These are phyloP conservation scores for Thielaviopsis populi DNA, from an alignment of 2,329 filamentous ascomycete genomes.

Conservation along the genomic window DNA sequence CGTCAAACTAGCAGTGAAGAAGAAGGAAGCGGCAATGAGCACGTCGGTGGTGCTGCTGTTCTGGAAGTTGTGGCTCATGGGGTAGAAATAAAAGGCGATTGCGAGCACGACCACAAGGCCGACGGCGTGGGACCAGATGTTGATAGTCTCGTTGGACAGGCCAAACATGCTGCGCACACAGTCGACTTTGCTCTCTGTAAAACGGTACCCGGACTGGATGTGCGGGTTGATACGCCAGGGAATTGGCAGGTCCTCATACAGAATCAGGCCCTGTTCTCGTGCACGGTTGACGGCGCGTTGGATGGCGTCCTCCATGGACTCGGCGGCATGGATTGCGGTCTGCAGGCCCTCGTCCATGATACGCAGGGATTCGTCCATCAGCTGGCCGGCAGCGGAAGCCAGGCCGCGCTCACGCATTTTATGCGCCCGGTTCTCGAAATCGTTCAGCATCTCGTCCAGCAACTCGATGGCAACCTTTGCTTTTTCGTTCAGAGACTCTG, in stretches of 20 bases:
- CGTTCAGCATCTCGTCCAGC: constrained; percentile 69
- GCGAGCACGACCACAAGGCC: constrained; percentile 78
- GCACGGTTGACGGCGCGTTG: constrained; percentile 62
- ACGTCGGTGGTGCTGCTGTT: constrained; percentile 78
- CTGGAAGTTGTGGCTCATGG: constrained; percentile 70
- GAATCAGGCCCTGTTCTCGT: constrained; percentile 65
- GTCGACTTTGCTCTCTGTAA: constrained; percentile 78
- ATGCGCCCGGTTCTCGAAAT: constrained; percentile 70
- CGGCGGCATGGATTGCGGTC: constrained; percentile 66
- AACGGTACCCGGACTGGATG: constrained; percentile 82
- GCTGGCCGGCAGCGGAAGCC: constrained; percentile 48
- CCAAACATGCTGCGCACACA: constrained; percentile 73
- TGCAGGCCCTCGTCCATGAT: constrained; percentile 71
- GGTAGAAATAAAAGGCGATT: constrained; percentile 93
- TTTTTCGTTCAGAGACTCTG: constrained; percentile 83
- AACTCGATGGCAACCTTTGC: constrained; percentile 74
- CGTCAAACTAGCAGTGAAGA: constrained; percentile 89
- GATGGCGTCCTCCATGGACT: constrained; percentile 71
- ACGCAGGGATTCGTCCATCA: constrained; percentile 64
- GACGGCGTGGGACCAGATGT: constrained; percentile 93
- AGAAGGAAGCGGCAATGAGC: constrained; percentile 84
- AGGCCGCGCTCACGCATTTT: constrained; percentile 66
- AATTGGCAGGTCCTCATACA: constrained; percentile 76
- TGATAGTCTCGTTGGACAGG: constrained; percentile 84
- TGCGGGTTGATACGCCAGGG: constrained; percentile 95